phyloP scores from a whole-genome alignment of 2,329 filamentous ascomycete species.

The Balansia obtecta region DNA sequence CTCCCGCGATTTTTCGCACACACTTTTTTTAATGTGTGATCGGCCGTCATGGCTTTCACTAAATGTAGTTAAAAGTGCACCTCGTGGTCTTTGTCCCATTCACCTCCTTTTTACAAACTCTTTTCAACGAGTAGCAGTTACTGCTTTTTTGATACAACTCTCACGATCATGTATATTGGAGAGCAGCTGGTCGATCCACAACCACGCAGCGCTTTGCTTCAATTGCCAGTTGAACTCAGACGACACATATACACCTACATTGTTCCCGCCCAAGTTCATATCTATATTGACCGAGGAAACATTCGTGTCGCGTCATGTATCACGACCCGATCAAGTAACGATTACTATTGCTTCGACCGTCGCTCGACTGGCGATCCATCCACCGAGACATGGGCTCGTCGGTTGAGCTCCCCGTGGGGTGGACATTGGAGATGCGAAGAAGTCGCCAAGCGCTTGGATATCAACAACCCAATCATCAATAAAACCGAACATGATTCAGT shows the following conservation, averaged over 20 bases:
- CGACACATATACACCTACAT: conserved; percentile 3
- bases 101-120: background rate
- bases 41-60: background rate
- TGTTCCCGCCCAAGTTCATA: conserved; percentile 1
- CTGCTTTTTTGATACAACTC: background rate
- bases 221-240: conserved; percentile 1
- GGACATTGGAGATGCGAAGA: conserved; percentile 8
- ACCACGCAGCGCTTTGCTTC: conserved; percentile 1
- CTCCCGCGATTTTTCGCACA: conserved; percentile 4
- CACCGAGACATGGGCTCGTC: conserved; percentile 6
- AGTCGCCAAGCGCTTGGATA: conserved; percentile 2
- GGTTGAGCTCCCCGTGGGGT: conserved; percentile 5
- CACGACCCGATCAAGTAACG: background rate
- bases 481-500: background rate
- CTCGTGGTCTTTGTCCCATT: background rate
- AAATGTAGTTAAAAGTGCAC: background rate
- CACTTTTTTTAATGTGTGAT: background rate
- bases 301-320: conserved; percentile 5
- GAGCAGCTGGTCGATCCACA: background rate
- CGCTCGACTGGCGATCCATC: conserved; percentile 5
- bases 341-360: conserved; percentile 8
- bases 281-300: background rate
- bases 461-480: background rate
- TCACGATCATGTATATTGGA: background rate
- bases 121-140: background rate